Evolutionary conservation across 768 basidiomycete genomes (phyloP).

Genomic region (Trametes cinnabarina): DNA sequence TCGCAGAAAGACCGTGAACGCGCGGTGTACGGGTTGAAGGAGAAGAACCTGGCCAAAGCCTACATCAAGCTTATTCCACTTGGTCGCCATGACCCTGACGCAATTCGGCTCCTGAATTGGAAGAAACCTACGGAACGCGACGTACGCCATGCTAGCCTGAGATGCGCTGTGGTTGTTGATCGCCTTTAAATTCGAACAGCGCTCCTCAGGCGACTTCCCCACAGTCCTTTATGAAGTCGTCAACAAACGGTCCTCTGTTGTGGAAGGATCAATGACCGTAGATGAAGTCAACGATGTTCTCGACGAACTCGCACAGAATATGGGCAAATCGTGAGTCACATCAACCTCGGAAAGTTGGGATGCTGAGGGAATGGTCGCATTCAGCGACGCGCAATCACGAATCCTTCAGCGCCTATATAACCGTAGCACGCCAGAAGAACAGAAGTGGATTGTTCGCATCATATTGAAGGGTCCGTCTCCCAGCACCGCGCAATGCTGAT

Average conservation of each 20-base stretch:
- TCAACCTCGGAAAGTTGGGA: too few relatives aligned
- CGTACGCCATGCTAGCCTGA: conserved; percentile 39
- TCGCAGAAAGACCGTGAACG: conserved; percentile 90
- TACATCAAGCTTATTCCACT: conserved; percentile 90
- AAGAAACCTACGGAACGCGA: conserved; percentile 72
- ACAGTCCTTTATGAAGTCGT: conserved; percentile 86
- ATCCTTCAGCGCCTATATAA: conserved; percentile 78
- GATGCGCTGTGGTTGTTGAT: neutral
- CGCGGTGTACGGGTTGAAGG: conserved; percentile 90
- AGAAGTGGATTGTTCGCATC: conserved; percentile 94
- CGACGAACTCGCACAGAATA: conserved; percentile 70
- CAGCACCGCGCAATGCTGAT: neutral
- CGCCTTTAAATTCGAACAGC: conserved; percentile 36
- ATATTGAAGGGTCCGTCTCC: conserved; percentile 77
- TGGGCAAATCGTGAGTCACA: conserved; percentile 76
- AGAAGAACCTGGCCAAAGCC: conserved; percentile 88
- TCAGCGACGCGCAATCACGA: conserved; percentile 71
- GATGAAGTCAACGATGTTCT: conserved; percentile 80
- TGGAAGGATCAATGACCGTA: conserved; percentile 72
- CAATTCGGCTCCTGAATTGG: conserved; percentile 85
- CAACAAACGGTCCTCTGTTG: conserved; percentile 75
- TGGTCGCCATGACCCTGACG: conserved; percentile 75
- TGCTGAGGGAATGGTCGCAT: too few relatives aligned
- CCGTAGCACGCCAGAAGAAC: conserved; percentile 80
- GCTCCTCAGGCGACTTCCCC: conserved; percentile 83